These are phyloP conservation scores for Ustilago xerochloae DNA, from an alignment of 1,284 basidiomycete species.

Conservation along the genomic window DNA sequence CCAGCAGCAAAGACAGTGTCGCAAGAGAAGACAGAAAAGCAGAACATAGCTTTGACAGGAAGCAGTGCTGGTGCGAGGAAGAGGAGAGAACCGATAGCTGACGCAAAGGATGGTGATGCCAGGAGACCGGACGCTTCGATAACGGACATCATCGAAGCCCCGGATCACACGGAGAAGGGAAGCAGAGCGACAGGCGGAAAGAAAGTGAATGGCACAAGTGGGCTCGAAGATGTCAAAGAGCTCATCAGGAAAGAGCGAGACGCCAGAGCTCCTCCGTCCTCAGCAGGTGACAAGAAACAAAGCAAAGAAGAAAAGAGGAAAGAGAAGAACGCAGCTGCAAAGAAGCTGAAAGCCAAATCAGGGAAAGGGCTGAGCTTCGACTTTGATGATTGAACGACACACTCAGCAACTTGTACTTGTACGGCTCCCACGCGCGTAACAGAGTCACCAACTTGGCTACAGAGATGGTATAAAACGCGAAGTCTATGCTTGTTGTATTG, in stretches of 20 bases:
- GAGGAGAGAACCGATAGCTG: not conserved
- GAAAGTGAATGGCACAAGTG: not conserved
- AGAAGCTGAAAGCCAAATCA: conserved; percentile 23
- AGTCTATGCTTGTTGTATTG: conserved; percentile 1
- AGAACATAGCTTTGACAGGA: conserved; percentile 13
- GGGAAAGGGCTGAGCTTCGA: conserved; percentile 51
- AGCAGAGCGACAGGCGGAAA: not conserved
- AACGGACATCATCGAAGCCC: not conserved
- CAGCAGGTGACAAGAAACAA: conserved; percentile 8
- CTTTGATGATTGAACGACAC: conserved; percentile 24
- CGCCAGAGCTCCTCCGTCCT: not conserved
- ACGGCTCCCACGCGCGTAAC: no score
- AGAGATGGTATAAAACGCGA: not conserved
- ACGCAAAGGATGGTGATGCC: not conserved
- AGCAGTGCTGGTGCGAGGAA: not conserved
- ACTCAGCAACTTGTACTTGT: not conserved
- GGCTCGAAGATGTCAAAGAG: conserved; percentile 29
- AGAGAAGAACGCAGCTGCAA: conserved; percentile 20
- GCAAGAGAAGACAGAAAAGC: not conserved
- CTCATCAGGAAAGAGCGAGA: conserved; percentile 19
- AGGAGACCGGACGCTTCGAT: not conserved
- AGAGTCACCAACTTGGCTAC: not conserved
- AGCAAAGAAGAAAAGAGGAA: conserved; percentile 12
- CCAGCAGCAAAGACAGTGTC: not conserved
- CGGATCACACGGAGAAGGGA: not conserved